phyloP scores from a whole-genome alignment of 495 filamentous ascomycete genomes.

The Pyronema domesticum region DNA sequence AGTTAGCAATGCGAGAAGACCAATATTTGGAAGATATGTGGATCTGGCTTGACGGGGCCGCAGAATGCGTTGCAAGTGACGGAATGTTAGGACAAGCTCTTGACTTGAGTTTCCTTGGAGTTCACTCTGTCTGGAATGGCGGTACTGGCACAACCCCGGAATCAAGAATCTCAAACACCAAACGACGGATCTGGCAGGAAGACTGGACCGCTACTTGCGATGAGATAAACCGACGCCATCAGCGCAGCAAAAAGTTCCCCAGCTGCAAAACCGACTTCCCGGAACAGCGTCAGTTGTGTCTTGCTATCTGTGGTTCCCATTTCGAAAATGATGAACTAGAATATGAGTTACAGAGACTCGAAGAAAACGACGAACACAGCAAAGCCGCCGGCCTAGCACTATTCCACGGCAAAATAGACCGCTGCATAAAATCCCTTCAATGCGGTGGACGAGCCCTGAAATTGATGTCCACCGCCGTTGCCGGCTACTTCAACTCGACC shows the following conservation, averaged over 20 bases:
- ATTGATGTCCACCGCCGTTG: slow-evolving; percentile 24
- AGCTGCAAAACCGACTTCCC: slow-evolving; percentile 42
- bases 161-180: slow-evolving; percentile 1
- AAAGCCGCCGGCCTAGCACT: slow-evolving; percentile 65
- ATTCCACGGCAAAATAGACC: slow-evolving; percentile 41
- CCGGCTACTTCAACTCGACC: slow-evolving; percentile 16
- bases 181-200: slow-evolving; percentile 7
- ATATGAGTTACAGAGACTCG: slow-evolving; percentile 26
- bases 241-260: slow-evolving; percentile 11
- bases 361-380: slow-evolving; percentile 47
- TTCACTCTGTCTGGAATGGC: slow-evolving; percentile 63
- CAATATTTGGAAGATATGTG: slow-evolving; percentile 5
- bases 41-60: slow-evolving; percentile 37
- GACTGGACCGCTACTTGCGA: slow-evolving; percentile 35
- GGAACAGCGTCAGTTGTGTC: slow-evolving; percentile 59
- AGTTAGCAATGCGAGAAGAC: slow-evolving; percentile 2
- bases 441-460: slow-evolving; percentile 22
- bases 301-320: slow-evolving; percentile 61
- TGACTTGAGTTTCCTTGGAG: slow-evolving; percentile 73
- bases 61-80: slow-evolving; percentile 42
- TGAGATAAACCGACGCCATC: slow-evolving; percentile 27
- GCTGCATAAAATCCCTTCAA: slow-evolving; percentile 17
- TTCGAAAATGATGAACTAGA: slow-evolving; percentile 41
- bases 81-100: slow-evolving; percentile 58
- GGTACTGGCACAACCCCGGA: slow-evolving; percentile 28